Conservation (phyloP, 2,329 filamentous ascomycete genomes). For the Talaromyces verruculosus region DNA sequence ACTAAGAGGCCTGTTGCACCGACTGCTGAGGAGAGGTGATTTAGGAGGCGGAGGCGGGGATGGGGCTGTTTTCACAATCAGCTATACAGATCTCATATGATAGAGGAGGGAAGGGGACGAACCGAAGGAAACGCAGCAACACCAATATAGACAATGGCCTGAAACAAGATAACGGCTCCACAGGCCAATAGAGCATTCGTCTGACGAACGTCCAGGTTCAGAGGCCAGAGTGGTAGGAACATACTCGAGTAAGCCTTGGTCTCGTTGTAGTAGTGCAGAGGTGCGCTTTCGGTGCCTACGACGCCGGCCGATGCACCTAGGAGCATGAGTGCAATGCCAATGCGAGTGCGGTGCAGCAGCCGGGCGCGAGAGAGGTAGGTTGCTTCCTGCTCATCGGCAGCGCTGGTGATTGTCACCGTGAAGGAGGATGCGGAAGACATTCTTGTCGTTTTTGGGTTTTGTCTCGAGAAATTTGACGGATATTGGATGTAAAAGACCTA, state of each 20-base stretch:
- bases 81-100: not conserved
- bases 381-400: slow-evolving; percentile 40
- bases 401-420: slow-evolving; percentile 32
- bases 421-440: slow-evolving; percentile 34
- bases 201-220: slow-evolving; percentile 44
- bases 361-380: slow-evolving; percentile 37
- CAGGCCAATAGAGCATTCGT: slow-evolving; percentile 39
- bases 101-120: not conserved
- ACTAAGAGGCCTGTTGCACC: slow-evolving; percentile 39
- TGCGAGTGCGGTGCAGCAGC: slow-evolving; percentile 35
- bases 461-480: not conserved
- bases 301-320: slow-evolving; percentile 33
- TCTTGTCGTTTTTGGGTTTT: not conserved
- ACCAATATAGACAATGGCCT: slow-evolving; percentile 36
- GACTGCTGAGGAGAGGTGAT: slow-evolving; percentile 35
- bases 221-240: slow-evolving; percentile 44
- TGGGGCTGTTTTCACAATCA: slow-evolving; percentile 31
- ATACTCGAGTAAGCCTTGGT: slow-evolving; percentile 37
- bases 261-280: slow-evolving; percentile 40
- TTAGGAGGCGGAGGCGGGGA: slow-evolving; percentile 37
- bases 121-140: slow-evolving; percentile 40
- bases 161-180: slow-evolving; percentile 37
- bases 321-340: slow-evolving; percentile 36
- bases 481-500: not conserved
- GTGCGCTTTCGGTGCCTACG: slow-evolving; percentile 40